These are phyloP conservation scores for Entophlyctis helioformis DNA, from an alignment of 192 early-diverging fungal genomes.

Conservation along the genomic window DNA sequence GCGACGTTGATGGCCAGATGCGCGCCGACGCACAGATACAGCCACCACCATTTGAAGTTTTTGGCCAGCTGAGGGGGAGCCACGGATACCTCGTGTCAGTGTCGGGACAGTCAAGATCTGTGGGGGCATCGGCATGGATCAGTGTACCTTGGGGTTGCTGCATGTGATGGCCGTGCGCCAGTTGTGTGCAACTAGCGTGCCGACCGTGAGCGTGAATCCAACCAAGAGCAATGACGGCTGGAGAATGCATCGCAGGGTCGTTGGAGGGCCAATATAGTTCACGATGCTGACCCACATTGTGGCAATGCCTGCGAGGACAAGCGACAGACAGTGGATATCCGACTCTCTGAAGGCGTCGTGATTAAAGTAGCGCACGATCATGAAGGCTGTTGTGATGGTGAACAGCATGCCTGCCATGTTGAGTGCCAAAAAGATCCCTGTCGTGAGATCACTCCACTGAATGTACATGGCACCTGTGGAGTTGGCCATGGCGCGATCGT, in stretches of 20 bases:
- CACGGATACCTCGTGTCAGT: too few species aligned
- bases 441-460: too few species aligned
- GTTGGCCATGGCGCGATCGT: too few species aligned
- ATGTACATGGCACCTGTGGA: too few species aligned
- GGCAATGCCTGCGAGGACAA: background rate
- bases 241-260: conserved; percentile 2
- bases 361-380: background rate
- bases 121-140: too few species aligned
- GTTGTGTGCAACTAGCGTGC: background rate
- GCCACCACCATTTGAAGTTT: too few species aligned
- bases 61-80: too few species aligned
- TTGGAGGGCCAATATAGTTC: conserved; percentile 5
- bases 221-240: conserved; percentile 7
- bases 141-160: too few species aligned
- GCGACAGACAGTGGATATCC: background rate
- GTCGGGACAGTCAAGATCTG: too few species aligned
- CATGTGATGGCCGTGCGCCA: too few species aligned
- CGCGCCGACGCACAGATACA: too few species aligned
- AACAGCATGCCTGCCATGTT: background rate
- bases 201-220: background rate
- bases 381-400: background rate
- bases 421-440: conserved; percentile 7
- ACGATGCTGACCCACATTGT: background rate
- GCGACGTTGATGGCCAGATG: too few species aligned
- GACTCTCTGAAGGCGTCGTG: background rate